Percentiles rank a stretch among this genome's conserved stretches.
These are phyloP conservation scores for Dittrichia graveolens DNA, from an alignment of 129 eudicot species.

Conservation along the genomic window DNA sequence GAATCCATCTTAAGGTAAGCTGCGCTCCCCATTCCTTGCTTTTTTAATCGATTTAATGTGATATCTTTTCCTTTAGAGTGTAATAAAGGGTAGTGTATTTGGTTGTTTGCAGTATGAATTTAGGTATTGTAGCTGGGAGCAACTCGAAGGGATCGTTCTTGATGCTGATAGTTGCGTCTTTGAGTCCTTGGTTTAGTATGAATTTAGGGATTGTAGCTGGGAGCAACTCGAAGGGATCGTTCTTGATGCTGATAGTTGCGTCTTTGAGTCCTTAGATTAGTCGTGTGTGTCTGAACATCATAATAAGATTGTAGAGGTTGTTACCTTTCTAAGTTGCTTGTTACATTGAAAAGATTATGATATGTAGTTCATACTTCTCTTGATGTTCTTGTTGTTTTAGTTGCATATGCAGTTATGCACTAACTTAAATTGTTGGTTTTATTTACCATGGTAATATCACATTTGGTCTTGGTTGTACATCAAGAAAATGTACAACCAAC, in stretches of 20 bases:
- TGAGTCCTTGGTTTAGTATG: too few species aligned
- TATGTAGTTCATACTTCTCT: slow-evolving; percentile 1
- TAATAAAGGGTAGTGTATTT: background rate
- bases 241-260: slow-evolving; percentile 3
- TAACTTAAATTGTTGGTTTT: too few species aligned
- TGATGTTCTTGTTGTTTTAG: background rate
- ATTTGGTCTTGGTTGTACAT: too few species aligned
- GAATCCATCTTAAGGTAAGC: slow-evolving; percentile 24
- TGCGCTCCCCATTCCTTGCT: background rate
- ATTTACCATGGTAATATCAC: too few species aligned
- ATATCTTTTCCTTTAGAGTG: background rate
- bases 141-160: background rate
- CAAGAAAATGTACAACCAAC: too few species aligned
- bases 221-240: slow-evolving; percentile 6
- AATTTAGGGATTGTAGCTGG: slow-evolving; percentile 16
- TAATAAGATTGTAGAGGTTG: slow-evolving; percentile 18
- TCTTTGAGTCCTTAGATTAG: slow-evolving; percentile 19
- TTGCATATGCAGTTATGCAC: background rate
- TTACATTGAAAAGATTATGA: background rate
- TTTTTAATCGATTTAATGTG: background rate
- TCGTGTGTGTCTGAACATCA: slow-evolving; percentile 11
- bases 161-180: slow-evolving; percentile 2
- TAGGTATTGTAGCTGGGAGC: slow-evolving; percentile 20
- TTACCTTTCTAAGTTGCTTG: background rate
- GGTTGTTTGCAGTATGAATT: slow-evolving; percentile 16